phyloP scores from a whole-genome alignment of 2,329 filamentous ascomycete genomes.

The Aspergillus texensis region DNA sequence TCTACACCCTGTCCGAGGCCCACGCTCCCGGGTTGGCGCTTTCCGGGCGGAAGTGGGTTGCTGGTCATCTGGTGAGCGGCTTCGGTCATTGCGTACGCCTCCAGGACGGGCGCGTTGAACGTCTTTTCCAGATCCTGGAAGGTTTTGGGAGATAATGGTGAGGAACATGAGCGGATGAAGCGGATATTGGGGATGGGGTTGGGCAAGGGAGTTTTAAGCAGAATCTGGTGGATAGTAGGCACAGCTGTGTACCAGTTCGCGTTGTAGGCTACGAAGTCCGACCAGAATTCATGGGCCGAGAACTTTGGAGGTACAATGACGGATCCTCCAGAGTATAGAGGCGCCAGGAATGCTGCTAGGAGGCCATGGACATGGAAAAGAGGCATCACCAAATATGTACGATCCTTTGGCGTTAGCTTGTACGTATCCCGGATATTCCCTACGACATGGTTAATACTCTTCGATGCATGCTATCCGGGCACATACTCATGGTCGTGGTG shows the following conservation, averaged over 20 bases:
- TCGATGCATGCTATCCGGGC: not conserved
- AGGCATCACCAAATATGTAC: constrained; percentile 87
- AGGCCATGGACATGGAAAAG: constrained; percentile 91
- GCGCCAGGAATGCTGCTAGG: constrained; percentile 77
- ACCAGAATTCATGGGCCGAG: constrained; percentile 82
- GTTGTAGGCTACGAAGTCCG: constrained; percentile 69
- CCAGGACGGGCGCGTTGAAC: constrained; percentile 78
- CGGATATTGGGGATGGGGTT: constrained; percentile 71
- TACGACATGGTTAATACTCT: constrained; percentile 30
- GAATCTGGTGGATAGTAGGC: constrained; percentile 89
- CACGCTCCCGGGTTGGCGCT: constrained; percentile 79
- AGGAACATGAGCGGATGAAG: constrained; percentile 87
- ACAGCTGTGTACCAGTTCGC: constrained; percentile 94
- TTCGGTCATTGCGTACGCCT: constrained; percentile 93
- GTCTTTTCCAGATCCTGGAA: constrained; percentile 77
- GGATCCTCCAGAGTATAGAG: constrained; percentile 74
- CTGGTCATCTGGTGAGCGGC: constrained; percentile 60
- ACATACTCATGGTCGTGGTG: constrained; percentile 74
- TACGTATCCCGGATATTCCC: constrained; percentile 81
- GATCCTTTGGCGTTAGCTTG: constrained; percentile 68
- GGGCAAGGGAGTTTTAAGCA: constrained; percentile 73
- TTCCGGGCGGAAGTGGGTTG: constrained; percentile 69
- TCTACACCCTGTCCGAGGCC: constrained; percentile 83
- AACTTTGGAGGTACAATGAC: constrained; percentile 78
- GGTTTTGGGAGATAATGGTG: constrained; percentile 77